phyloP scores from a whole-genome alignment of 2,329 filamentous ascomycete genomes.

The Paecilomyces niveus region DNA sequence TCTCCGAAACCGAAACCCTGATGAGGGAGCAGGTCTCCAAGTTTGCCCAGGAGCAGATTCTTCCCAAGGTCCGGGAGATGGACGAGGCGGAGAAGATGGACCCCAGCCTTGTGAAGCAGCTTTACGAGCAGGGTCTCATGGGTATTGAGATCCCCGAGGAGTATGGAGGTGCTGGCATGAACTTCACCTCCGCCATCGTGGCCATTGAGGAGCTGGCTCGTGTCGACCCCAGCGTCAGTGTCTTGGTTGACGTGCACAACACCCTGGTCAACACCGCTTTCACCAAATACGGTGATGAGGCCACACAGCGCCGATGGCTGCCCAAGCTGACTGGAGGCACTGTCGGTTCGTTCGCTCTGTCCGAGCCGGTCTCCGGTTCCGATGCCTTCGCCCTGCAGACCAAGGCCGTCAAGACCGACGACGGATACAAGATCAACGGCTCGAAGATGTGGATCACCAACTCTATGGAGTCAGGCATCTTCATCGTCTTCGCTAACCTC shows the following conservation, averaged over 20 bases:
- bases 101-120: conserved; percentile 73
- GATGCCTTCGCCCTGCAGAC: conserved; percentile 95
- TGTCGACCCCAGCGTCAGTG: conserved; percentile 89
- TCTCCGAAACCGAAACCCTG: conserved; percentile 80
- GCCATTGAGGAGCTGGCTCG: conserved; percentile 94
- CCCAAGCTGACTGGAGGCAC: conserved; percentile 86
- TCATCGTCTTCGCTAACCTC: conserved; percentile 96
- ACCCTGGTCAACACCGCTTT: conserved; percentile 93
- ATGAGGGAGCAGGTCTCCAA: conserved; percentile 88
- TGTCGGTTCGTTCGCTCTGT: conserved; percentile 85
- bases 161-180: conserved; percentile 95
- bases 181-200: conserved; percentile 93
- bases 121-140: conserved; percentile 98
- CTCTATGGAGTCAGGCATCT: conserved; percentile 85
- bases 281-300: conserved; percentile 71
- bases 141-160: conserved; percentile 95
- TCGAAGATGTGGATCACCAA: conserved; percentile 99
- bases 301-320: conserved; percentile 76
- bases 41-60: conserved; percentile 81
- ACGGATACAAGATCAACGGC: conserved; percentile 80
- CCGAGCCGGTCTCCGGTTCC: conserved; percentile 85
- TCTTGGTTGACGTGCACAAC: conserved; percentile 96
- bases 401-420: conserved; percentile 73
- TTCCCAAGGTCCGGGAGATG: conserved; percentile 92
- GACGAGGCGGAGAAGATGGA: conserved; percentile 96